phyloP scores from a whole-genome alignment of 345 rosid genomes.

The Ricinus communis region DNA sequence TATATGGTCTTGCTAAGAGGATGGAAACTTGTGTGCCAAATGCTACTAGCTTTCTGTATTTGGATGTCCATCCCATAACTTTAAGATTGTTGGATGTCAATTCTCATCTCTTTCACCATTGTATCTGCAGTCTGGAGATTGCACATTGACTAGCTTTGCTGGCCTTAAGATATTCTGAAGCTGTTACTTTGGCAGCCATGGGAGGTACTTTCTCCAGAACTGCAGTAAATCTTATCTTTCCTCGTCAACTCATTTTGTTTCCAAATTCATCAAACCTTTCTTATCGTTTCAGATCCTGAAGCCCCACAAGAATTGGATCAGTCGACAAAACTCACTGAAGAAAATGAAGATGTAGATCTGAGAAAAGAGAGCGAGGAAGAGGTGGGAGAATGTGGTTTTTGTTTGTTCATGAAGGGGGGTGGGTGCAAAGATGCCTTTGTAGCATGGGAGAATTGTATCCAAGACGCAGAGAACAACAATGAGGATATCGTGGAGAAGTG shows the following conservation, averaged over 20 bases:
- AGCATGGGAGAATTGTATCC: constrained; percentile 78
- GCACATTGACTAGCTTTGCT: background rate
- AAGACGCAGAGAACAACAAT: constrained; percentile 60
- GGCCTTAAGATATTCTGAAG: background rate
- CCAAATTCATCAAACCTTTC: background rate
- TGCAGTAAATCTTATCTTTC: background rate
- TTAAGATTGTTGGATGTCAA: background rate
- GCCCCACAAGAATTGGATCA: background rate
- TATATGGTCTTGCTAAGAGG: background rate
- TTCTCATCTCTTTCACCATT: background rate
- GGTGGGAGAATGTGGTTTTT: constrained; percentile 81
- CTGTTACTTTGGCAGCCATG: background rate
- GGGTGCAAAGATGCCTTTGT: constrained; percentile 73
- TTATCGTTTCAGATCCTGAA: constrained; percentile 16
- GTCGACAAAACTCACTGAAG: background rate
- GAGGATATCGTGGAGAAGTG: constrained; percentile 79
- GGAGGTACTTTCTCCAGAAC: background rate
- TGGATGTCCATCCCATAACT: background rate
- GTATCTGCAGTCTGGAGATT: background rate
- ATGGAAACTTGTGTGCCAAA: background rate
- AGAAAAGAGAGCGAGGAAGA: constrained; percentile 29
- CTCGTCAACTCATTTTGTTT: background rate
- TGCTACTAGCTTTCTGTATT: background rate
- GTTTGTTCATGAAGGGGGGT: constrained; percentile 91
- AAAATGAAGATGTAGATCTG: background rate